Evolutionary conservation across 805 yeast genomes (phyloP).

Genomic region (Saccharomycopsis capsularis): DNA sequence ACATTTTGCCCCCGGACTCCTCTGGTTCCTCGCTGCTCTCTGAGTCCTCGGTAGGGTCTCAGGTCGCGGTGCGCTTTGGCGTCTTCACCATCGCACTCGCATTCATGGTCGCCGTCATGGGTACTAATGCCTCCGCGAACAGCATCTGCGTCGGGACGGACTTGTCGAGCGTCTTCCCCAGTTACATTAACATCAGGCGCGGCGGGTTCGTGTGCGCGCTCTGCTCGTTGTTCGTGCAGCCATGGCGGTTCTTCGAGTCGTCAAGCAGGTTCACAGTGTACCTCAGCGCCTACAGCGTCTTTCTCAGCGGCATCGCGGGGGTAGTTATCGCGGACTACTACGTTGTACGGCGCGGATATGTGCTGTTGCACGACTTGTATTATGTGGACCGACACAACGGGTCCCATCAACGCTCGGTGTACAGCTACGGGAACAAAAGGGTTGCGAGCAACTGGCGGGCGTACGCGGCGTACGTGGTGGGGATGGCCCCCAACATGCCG

Average conservation of each 20-base stretch:
- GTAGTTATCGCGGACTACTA: constrained; percentile 62
- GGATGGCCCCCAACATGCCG: constrained; percentile 74
- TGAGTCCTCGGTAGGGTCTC: constrained; percentile 33
- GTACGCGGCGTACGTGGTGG: constrained; percentile 68
- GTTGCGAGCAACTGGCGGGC: constrained; percentile 79
- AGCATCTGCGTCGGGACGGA: constrained; percentile 58
- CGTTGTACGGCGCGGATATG: constrained; percentile 65
- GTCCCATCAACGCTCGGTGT: too few species aligned
- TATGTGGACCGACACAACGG: constrained; percentile 30
- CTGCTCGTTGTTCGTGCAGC: constrained; percentile 35
- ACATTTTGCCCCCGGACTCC: too few species aligned
- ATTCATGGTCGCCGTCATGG: constrained; percentile 67
- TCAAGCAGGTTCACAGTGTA: constrained; percentile 73
- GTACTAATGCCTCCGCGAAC: constrained; percentile 66
- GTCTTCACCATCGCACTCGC: constrained; percentile 59
- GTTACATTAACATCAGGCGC: constrained; percentile 51
- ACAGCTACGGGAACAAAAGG: constrained; percentile 37
- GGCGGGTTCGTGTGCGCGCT: constrained; percentile 36
- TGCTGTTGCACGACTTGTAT: constrained; percentile 60
- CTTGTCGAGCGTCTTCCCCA: constrained; percentile 49
- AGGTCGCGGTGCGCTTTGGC: constrained; percentile 43
- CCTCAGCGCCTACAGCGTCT: constrained; percentile 72
- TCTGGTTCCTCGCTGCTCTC: too few species aligned
- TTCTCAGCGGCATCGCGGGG: constrained; percentile 78
- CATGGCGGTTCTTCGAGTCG: constrained; percentile 70